Evolutionary conservation across 2,329 filamentous ascomycete genomes (phyloP), one percentile per base, ranked within the genome.

Genomic region (Fusarium fracticaudum): DNA sequence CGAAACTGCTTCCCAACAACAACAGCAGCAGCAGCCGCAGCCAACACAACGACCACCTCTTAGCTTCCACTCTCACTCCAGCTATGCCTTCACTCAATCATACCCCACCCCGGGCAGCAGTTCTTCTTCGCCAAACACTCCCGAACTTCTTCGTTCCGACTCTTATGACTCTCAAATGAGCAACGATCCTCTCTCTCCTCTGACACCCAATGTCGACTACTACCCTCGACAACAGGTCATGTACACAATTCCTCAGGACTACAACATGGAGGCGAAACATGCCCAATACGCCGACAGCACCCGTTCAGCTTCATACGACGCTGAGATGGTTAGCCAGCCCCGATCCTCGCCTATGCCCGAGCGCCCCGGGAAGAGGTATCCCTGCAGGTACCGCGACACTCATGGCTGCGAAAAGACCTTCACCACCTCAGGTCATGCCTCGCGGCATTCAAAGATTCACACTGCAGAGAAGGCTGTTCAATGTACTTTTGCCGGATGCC

Each of bases 391-490:
- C 79, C 89, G 91, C 40, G 92, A 94, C 72, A 88, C 87, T 59
- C 92, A 91, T 76, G 89, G 90, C 45, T 96, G 93, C 84, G 89
- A 89, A 77, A 94, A 94, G 85, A 94, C 91, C 17, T 96, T 96
- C 80, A 95, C 93, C 67, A 96, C 93, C 6, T 95, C 93, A 0
- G 93, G 93, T 48, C 93, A 96, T 78, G 93, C 94, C n/a, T 94
- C 93, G 48, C 91, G 93, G 45, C 93, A 96, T 81, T 93, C 93
- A 68, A 95, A 95, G 82, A 95, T 94, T 79, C 93, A 96, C 85
- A 94, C 92, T 3, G 92, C 92, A 55, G 93, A 94, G 83, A 95
- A 95, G 84, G 91, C 91, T 20, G 92, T 94, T 29, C 89, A 87
- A 43, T 92, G 90, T 83, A 87, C 91, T 38, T 93, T 88, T 78